A percentile compares a stretch with the other conserved stretches of the same genome.
Conservation (phyloP, 306 rosid species). For the Cercis canadensis region DNA sequence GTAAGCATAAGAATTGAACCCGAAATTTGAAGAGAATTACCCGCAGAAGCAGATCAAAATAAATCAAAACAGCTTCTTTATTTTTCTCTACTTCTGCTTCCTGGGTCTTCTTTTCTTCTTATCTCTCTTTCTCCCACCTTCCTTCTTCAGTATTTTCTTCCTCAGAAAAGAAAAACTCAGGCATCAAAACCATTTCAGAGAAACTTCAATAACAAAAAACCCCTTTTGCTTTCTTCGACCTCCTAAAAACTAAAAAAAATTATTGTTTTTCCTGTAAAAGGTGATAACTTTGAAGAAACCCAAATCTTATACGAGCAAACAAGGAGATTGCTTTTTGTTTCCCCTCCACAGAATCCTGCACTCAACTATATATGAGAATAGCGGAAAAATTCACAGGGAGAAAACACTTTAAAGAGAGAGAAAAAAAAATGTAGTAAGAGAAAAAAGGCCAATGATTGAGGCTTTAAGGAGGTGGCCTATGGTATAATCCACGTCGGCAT, state of each 20-base stretch:
- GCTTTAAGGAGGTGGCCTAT: constrained; percentile 54
- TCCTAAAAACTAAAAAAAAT: neutral
- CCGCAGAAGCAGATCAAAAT: constrained; percentile 72
- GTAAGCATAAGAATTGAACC: neutral
- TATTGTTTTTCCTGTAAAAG: neutral
- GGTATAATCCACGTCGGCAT: constrained; percentile 63
- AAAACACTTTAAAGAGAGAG: constrained; percentile 42
- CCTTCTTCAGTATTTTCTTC: constrained; percentile 79
- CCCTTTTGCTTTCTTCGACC: constrained; percentile 34
- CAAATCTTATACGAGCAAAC: constrained; percentile 48
- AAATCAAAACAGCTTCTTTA: constrained; percentile 34
- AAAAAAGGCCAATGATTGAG: constrained; percentile 70
- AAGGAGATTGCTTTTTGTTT: constrained; percentile 44
- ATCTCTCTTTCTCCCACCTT: constrained; percentile 90
- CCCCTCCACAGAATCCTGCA: constrained; percentile 32
- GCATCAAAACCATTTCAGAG: constrained; percentile 79
- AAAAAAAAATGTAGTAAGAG: constrained; percentile 13
- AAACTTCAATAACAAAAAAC: constrained; percentile 32
- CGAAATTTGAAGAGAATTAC: constrained; percentile 42
- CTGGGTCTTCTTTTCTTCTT: constrained; percentile 42
- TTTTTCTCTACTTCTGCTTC: constrained; percentile 53
- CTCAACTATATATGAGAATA: constrained; percentile 45
- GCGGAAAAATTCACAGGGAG: constrained; percentile 24
- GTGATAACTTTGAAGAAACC: constrained; percentile 45
- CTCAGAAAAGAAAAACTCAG: constrained; percentile 54